phyloP scores from a whole-genome alignment of 768 basidiomycete genomes.

The Mycena venus region DNA sequence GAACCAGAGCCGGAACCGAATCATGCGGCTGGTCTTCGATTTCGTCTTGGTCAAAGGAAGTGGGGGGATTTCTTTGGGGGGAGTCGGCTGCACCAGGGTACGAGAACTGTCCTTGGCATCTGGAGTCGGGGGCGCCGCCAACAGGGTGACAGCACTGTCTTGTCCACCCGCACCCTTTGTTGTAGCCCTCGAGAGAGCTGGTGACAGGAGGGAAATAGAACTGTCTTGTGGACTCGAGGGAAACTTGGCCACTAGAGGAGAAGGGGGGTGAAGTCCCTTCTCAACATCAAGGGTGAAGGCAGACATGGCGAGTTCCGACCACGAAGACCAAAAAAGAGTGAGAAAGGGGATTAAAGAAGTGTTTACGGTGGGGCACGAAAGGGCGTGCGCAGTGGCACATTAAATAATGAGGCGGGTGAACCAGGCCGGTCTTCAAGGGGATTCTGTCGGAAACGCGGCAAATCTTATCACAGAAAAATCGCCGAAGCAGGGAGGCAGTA shows the following conservation, averaged over 20 bases:
- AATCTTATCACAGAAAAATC: constrained; percentile 54
- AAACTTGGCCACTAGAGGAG: neutral
- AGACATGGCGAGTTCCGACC: neutral
- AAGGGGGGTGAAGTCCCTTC: constrained; percentile 1
- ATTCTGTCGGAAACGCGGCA: constrained; percentile 45
- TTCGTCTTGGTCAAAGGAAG: constrained; percentile 40
- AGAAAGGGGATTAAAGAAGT: neutral
- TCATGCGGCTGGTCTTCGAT: constrained; percentile 65
- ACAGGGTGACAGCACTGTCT: neutral
- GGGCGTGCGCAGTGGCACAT: neutral
- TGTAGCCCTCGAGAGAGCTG: neutral
- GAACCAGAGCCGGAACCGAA: constrained; percentile 79
- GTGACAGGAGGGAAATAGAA: neutral
- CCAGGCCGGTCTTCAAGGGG: constrained; percentile 41
- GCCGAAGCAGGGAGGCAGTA: constrained; percentile 44
- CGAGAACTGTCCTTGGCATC: too few species aligned
- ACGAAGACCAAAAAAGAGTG: too few species aligned
- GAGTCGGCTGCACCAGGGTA: neutral
- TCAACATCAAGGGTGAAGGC: constrained; percentile 16
- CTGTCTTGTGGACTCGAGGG: constrained; percentile 3
- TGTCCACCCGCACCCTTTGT: neutral
- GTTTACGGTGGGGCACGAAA: neutral
- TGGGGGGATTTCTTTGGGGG: constrained; percentile 8
- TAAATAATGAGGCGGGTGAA: constrained; percentile 13
- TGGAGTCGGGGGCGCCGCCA: too few species aligned